Conservation (phyloP, 2,329 filamentous ascomycete genomes). For the Thyridium curvatum region DNA sequence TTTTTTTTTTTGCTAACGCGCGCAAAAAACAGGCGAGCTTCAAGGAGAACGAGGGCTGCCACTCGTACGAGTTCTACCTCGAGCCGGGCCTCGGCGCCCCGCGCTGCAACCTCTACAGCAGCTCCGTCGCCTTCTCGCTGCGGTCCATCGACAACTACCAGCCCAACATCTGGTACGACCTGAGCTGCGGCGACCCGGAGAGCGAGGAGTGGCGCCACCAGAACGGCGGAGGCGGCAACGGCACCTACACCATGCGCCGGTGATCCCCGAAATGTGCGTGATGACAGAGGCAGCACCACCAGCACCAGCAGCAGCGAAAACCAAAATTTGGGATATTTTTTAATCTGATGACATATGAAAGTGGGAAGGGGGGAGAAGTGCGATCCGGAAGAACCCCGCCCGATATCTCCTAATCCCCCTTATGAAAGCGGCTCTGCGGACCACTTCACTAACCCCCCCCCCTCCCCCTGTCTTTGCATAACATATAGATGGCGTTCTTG, state of each 20-base stretch:
- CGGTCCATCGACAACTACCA: conserved; percentile 19
- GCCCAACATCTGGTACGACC: conserved; percentile 26
- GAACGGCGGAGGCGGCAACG: not conserved
- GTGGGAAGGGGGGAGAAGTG: too few species aligned
- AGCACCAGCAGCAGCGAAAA: too few species aligned
- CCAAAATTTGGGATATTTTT: too few species aligned
- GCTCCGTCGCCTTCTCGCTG: conserved; percentile 20
- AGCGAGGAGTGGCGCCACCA: conserved; percentile 13
- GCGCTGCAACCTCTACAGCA: conserved; percentile 28
- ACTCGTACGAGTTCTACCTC: conserved; percentile 27
- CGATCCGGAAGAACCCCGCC: too few species aligned
- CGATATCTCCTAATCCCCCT: too few species aligned
- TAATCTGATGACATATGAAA: too few species aligned
- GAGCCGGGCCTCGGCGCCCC: conserved; percentile 20
- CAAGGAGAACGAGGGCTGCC: conserved; percentile 22
- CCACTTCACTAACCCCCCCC: too few species aligned
- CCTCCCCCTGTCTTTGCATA: too few species aligned
- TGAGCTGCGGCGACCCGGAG: conserved; percentile 26
- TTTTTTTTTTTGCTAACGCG: too few species aligned
- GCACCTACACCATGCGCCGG: too few species aligned
- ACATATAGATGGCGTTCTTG: too few species aligned
- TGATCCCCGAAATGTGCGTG: not conserved
- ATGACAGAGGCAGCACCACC: not conserved
- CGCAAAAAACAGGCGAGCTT: conserved; percentile 18
- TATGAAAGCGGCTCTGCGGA: too few species aligned